These are phyloP conservation scores for Eucalyptus fibrosa DNA, from an alignment of 345 rosid genomes.

Conservation along the genomic window DNA sequence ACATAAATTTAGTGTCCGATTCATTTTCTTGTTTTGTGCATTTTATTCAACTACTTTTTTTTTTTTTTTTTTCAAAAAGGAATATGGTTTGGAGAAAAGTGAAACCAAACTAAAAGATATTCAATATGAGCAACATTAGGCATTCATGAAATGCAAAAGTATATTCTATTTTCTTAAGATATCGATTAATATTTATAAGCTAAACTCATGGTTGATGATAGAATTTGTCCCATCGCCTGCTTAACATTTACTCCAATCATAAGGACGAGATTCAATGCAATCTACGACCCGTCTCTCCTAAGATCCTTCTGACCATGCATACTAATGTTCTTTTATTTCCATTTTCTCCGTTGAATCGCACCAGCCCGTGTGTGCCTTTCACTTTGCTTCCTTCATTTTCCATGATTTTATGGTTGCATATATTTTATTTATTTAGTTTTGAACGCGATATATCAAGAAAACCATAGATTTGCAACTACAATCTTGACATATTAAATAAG, in stretches of 20 bases:
- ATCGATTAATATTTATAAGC: neutral
- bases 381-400: neutral
- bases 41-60: too few relatives aligned
- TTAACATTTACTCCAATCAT: neutral
- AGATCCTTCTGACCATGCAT: neutral
- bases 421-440: too few relatives aligned
- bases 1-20: too few relatives aligned
- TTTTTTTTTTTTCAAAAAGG: neutral
- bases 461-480: too few relatives aligned
- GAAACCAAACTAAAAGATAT: neutral
- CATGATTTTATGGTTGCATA: too few relatives aligned
- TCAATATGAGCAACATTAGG: neutral
- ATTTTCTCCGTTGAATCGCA: neutral
- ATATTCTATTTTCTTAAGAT: neutral
- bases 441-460: too few relatives aligned
- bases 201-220: neutral
- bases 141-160: neutral
- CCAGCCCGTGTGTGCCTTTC: neutral
- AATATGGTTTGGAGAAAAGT: neutral
- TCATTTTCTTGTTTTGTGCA: neutral
- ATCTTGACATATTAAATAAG: too few relatives aligned
- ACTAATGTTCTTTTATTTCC: neutral
- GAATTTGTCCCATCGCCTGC: neutral
- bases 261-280: neutral
- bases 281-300: neutral